Conservation (phyloP, 805 yeast genomes). For the Starmerella tilneyi region DNA sequence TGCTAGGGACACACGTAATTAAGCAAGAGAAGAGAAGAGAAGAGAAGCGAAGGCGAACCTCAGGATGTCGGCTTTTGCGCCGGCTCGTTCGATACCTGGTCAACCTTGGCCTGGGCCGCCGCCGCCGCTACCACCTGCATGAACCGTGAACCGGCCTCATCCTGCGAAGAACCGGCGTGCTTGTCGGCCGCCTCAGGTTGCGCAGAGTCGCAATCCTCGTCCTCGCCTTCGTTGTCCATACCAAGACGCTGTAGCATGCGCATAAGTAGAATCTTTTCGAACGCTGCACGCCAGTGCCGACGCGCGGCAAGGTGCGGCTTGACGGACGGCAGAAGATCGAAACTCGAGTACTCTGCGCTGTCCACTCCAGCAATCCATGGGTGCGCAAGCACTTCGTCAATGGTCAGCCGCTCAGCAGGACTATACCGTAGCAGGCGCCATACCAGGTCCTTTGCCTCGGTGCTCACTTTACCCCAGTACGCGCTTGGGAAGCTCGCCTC, state of each 20-base stretch:
- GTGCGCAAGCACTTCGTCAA: conserved; percentile 70
- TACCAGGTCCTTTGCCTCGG: conserved; percentile 72
- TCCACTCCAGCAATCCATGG: conserved; percentile 58
- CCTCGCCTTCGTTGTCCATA: conserved; percentile 42
- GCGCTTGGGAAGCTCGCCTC: conserved; percentile 78
- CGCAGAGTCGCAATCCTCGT: conserved; percentile 21
- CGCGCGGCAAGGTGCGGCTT: conserved; percentile 76
- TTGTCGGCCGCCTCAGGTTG: background rate
- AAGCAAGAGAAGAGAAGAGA: too few species aligned
- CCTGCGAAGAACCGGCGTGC: background rate
- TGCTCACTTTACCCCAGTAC: conserved; percentile 75
- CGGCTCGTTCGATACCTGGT: too few species aligned
- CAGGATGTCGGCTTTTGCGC: conserved; percentile 18
- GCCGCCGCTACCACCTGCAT: conserved; percentile 22
- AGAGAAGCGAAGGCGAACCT: background rate
- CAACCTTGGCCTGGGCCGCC: conserved; percentile 16
- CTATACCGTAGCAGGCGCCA: conserved; percentile 56
- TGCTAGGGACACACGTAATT: too few species aligned
- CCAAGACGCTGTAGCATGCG: conserved; percentile 66
- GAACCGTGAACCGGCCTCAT: conserved; percentile 15
- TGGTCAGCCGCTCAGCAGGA: conserved; percentile 69
- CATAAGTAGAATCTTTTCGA: conserved; percentile 70
- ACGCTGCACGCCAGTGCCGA: conserved; percentile 71
- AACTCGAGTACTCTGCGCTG: conserved; percentile 31
- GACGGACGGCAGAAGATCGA: conserved; percentile 72